phyloP scores from a whole-genome alignment of 1,284 basidiomycete species.

The Leccinum griseonigrum region DNA sequence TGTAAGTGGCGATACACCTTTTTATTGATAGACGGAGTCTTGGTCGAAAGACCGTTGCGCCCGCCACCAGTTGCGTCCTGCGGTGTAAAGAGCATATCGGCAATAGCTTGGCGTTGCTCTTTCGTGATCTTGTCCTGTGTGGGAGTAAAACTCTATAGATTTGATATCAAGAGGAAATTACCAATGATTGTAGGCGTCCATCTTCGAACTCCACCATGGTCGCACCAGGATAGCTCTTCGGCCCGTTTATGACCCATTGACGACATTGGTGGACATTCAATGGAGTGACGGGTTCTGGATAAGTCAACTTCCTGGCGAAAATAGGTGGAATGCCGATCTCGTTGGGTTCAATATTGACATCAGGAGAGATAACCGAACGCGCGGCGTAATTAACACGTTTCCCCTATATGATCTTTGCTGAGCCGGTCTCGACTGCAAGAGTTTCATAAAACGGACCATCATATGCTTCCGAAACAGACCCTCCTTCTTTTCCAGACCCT shows the following conservation, averaged over 20 bases:
- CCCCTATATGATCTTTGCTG: constrained; percentile 56
- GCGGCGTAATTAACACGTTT: constrained; percentile 99
- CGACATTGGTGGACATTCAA: constrained; percentile 90
- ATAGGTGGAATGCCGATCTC: constrained; percentile 99
- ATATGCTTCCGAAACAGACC: constrained; percentile 98
- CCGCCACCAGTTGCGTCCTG: constrained; percentile 66
- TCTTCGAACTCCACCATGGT: constrained; percentile 96
- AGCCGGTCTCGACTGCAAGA: constrained; percentile 4
- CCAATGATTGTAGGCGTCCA: constrained; percentile 81
- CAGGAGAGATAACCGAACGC: constrained; percentile 98
- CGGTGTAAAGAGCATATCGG: constrained; percentile 95
- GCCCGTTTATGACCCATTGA: constrained; percentile 90
- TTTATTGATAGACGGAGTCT: constrained; percentile 84
- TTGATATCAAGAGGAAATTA: constrained; percentile 33
- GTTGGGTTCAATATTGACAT: constrained; percentile 99
- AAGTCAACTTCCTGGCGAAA: constrained; percentile 96
- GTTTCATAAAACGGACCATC: constrained; percentile 67
- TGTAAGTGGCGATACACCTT: constrained; percentile 96
- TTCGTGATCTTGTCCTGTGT: constrained; percentile 78
- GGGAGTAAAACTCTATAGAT: constrained; percentile 5
- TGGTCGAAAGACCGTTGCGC: constrained; percentile 61
- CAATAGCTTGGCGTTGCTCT: constrained; percentile 92
- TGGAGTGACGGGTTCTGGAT: constrained; percentile 94
- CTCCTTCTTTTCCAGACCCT: constrained; percentile 98
- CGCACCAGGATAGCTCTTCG: constrained; percentile 90